Percentiles rank a stretch among this genome's conserved stretches.
phyloP scores from a whole-genome alignment of 2,329 filamentous ascomycete genomes.

The Phialophora chinensis region DNA sequence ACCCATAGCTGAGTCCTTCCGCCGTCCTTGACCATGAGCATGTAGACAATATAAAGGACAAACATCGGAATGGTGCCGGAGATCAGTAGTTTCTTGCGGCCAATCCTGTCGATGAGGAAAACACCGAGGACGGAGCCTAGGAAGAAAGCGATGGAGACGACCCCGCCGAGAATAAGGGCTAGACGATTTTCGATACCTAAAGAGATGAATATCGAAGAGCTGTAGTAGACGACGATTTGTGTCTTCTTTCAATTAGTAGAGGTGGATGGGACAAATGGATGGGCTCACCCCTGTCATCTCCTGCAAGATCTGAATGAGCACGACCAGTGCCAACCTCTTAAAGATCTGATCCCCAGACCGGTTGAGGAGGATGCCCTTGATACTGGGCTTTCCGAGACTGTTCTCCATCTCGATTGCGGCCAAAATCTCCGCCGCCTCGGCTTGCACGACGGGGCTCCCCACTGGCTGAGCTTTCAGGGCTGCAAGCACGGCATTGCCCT shows the following conservation, averaged over 20 bases:
- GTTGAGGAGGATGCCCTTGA: conserved; percentile 14
- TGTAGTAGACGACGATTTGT: conserved; percentile 23
- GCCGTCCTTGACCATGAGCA: conserved; percentile 15
- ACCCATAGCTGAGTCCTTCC: conserved; percentile 22
- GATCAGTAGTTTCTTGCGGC: conserved; percentile 67
- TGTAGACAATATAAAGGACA: conserved; percentile 17
- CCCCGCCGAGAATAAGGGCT: conserved; percentile 17
- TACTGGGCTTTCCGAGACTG: conserved; percentile 12
- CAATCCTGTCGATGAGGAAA: conserved; percentile 69
- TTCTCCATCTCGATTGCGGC: conserved; percentile 19
- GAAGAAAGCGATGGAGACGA: conserved; percentile 16
- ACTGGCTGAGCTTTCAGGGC: conserved; percentile 42
- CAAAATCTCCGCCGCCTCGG: conserved; percentile 13
- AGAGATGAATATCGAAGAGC: conserved; percentile 19
- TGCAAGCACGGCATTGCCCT: not conserved
- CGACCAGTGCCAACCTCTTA: conserved; percentile 9
- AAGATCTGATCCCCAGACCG: conserved; percentile 16
- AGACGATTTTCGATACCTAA: conserved; percentile 15
- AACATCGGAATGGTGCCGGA: conserved; percentile 57
- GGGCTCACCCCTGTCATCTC: conserved; percentile 20
- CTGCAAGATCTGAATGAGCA: conserved; percentile 20
- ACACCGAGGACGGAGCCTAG: conserved; percentile 43
- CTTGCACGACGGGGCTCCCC: conserved; percentile 10
- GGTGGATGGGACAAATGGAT: not conserved
- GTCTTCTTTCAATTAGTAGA: not conserved